A percentile compares a stretch with the other conserved stretches of the same genome.
These are phyloP conservation scores for Colletotrichum limetticola DNA, from an alignment of 2,329 filamentous ascomycete species.

Conservation along the genomic window DNA sequence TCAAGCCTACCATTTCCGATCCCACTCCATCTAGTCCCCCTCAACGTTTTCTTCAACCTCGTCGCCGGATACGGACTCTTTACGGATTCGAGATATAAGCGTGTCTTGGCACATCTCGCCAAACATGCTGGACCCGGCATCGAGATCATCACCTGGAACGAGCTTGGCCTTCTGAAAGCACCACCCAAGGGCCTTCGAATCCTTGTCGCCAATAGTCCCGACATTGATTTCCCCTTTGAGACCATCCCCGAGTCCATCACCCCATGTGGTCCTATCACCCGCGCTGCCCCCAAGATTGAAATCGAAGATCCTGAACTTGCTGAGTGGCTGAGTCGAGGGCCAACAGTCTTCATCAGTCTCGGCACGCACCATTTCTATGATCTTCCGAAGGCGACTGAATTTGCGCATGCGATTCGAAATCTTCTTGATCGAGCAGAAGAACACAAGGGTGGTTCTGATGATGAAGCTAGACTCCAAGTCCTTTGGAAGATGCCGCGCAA, in stretches of 20 bases:
- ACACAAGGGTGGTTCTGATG: constrained; percentile 3
- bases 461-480: constrained; percentile 42
- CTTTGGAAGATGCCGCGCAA: constrained; percentile 50
- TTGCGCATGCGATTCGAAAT: constrained; percentile 26
- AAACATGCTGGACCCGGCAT: constrained; percentile 37
- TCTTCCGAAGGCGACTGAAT: constrained; percentile 25
- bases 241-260: background rate
- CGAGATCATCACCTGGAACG: constrained; percentile 53
- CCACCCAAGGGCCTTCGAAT: constrained; percentile 6
- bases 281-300: background rate
- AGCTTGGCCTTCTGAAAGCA: constrained; percentile 41
- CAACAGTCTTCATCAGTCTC: constrained; percentile 34
- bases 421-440: constrained; percentile 13
- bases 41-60: constrained; percentile 19
- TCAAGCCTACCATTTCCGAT: constrained; percentile 36
- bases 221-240: constrained; percentile 24
- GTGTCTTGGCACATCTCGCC: background rate
- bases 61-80: background rate
- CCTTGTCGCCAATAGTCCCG: constrained; percentile 23
- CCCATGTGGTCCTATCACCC: constrained; percentile 13
- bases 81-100: background rate
- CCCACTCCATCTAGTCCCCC: constrained; percentile 4
- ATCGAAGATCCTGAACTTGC: constrained; percentile 5
- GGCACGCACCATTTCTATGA: constrained; percentile 38
- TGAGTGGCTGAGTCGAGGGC: constrained; percentile 8